These are phyloP conservation scores for Fusarium sp. DNA, from an alignment of 2,329 filamentous ascomycete genomes.

Conservation along the genomic window DNA sequence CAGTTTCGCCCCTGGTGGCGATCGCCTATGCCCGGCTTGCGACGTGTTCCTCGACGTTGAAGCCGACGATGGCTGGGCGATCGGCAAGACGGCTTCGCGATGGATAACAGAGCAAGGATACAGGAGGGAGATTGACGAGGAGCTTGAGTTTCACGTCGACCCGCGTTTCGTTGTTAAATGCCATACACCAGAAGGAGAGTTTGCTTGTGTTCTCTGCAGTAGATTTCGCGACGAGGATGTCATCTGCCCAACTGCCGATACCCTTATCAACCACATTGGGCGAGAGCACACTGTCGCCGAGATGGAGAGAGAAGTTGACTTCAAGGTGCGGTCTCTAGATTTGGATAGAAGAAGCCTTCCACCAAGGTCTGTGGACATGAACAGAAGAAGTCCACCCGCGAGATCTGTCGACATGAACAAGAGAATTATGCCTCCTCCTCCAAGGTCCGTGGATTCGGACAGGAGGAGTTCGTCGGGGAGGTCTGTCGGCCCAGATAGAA, in stretches of 20 bases:
- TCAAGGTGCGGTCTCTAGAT: slow-evolving; percentile 33
- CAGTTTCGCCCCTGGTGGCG: slow-evolving; percentile 33
- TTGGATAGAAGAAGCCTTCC: slow-evolving; percentile 15
- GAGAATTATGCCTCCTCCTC: slow-evolving; percentile 16
- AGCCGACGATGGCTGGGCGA: slow-evolving; percentile 42
- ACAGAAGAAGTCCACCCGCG: background rate
- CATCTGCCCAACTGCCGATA: slow-evolving; percentile 39
- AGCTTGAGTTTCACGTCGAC: slow-evolving; percentile 42
- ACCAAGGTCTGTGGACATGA: slow-evolving; percentile 12
- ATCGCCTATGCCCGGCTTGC: slow-evolving; percentile 42
- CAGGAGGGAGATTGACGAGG: slow-evolving; percentile 42
- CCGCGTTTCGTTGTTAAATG: slow-evolving; percentile 47
- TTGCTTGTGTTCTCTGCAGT: slow-evolving; percentile 44
- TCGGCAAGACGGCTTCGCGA: slow-evolving; percentile 36
- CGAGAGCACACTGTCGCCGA: slow-evolving; percentile 34
- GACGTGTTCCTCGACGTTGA: slow-evolving; percentile 36
- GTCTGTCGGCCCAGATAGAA: background rate
- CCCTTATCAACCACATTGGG: slow-evolving; percentile 41
- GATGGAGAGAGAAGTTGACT: slow-evolving; percentile 45
- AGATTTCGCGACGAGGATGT: slow-evolving; percentile 41
- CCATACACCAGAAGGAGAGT: slow-evolving; percentile 44
- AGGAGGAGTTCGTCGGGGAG: slow-evolving; percentile 3
- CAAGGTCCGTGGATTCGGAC: slow-evolving; percentile 5
- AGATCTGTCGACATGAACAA: background rate
- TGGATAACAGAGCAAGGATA: slow-evolving; percentile 32